Evolutionary conservation across 139 green algal genomes (phyloP).

Genomic region (Coelastrella sp.): DNA sequence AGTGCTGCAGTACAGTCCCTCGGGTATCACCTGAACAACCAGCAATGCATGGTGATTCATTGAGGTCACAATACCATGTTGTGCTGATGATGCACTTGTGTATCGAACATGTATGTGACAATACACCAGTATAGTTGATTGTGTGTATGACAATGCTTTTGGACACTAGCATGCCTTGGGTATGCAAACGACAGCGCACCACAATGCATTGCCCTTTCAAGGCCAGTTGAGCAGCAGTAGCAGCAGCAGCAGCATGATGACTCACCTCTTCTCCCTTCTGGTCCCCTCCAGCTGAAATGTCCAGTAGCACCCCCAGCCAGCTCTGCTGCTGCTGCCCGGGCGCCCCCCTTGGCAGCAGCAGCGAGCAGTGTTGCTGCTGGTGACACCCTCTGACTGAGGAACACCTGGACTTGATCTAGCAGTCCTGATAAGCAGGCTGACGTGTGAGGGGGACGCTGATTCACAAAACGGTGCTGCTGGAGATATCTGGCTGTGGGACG

Average conservation of each 20-base stretch:
- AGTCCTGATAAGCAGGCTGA: background rate
- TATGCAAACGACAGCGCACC: too few relatives aligned
- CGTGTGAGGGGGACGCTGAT: slow-evolving; percentile 37
- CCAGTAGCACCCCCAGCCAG: slow-evolving; percentile 57
- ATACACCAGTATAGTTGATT: too few relatives aligned
- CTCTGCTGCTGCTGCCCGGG: background rate
- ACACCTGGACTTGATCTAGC: background rate
- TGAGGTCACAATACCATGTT: too few relatives aligned
- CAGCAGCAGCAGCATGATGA: too few relatives aligned
- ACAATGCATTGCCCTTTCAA: too few relatives aligned
- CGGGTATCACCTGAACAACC: too few relatives aligned
- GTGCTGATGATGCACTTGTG: too few relatives aligned
- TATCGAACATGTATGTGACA: too few relatives aligned
- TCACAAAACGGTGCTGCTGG: slow-evolving; percentile 71
- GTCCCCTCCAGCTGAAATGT: slow-evolving; percentile 58
- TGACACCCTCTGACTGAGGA: background rate
- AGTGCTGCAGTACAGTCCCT: slow-evolving; percentile 8
- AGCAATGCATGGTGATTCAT: too few relatives aligned
- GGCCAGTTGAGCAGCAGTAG: too few relatives aligned
- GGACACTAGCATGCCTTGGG: too few relatives aligned
- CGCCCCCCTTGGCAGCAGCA: background rate
- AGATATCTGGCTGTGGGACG: slow-evolving; percentile 81
- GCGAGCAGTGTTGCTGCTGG: slow-evolving; percentile 1
- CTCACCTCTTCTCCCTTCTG: background rate
- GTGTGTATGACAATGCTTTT: too few relatives aligned